A percentile compares a stretch with the other conserved stretches of the same genome.
Conservation (phyloP, 148 eudicot species). For the Nepenthes mirabilis region DNA sequence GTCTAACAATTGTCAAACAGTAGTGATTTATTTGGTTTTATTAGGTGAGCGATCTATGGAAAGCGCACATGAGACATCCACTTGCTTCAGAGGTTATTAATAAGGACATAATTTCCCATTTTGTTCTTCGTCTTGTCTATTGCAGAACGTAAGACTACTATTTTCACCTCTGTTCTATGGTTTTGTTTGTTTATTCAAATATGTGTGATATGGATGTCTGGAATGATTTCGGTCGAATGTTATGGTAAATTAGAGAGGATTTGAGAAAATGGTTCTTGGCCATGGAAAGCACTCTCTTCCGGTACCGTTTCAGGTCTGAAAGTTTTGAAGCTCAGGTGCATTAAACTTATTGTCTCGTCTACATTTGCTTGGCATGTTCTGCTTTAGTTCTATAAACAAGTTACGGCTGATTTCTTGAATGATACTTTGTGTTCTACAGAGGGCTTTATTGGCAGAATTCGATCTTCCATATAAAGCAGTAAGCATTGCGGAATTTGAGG, state of each 20-base stretch:
- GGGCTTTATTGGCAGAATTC: constrained; percentile 53
- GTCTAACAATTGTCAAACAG: background rate
- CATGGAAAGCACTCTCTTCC: constrained; percentile 75
- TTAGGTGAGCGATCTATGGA: constrained; percentile 59
- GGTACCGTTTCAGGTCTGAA: constrained; percentile 50
- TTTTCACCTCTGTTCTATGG: background rate
- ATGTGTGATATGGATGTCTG: background rate
- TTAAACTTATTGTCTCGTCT: background rate
- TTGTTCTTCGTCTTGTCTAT: constrained; percentile 86
- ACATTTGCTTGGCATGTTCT: background rate
- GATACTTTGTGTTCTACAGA: constrained; percentile 22
- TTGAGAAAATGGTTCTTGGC: constrained; percentile 87
- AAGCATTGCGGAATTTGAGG: constrained; percentile 61
- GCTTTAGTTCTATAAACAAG: background rate
- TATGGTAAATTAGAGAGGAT: constrained; percentile 49
- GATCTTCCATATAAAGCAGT: constrained; percentile 65
- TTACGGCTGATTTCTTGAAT: background rate
- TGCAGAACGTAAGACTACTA: constrained; percentile 46
- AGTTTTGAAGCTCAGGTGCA: constrained; percentile 52
- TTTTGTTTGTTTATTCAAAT: background rate
- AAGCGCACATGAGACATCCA: constrained; percentile 55
- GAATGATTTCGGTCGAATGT: background rate
- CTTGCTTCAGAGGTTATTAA: constrained; percentile 46
- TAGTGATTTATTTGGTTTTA: constrained; percentile 1
- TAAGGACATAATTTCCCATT: constrained; percentile 89